Base-by-base conservation (phyloP, 257 asterid species). In the Fraxinus anomala region DNA sequence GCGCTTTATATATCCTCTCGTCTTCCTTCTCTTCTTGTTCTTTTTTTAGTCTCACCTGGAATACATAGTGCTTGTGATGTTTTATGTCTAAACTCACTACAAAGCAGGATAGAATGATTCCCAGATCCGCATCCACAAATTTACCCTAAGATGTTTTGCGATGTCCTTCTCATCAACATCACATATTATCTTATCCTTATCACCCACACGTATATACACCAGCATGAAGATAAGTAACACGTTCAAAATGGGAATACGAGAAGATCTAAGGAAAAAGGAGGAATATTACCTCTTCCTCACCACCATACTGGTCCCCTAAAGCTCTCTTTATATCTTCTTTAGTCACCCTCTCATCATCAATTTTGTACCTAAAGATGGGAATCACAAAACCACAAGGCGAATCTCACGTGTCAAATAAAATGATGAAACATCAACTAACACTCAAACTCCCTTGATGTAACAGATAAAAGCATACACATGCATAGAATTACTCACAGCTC, bases 11-110 rank as follows among this genome's bases (percentile, higher is more conserved):
- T 89, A 88, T 91, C 88, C 91, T 91, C 90, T 92, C 89, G 87
- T 93, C 97, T 85, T 93, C 97, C 85, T 96, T 96, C 72, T 93
- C 98, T 89, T 93, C 99, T 85, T 93, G 97, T 83, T 96, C 99
- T 80, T 93, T 96, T 88, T 93, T 93, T 91, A 96, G 86, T 79
- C 99, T 88, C 88, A 87, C 83, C 99, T 96, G 92, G 73, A 86
- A 81, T 76, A 68, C 70, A 81, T 76, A 74, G 76, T 68, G 51
- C 59, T 36, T 54, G 39, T 39, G 72, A 66, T 69, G 74, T 68
- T 81, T 28, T 59, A 72, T 61, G 77, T 69, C 56, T 80, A 75
- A 80, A 40, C 72, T 76, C 79, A 17, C 73, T 33, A 51, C 30
- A 65, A 76, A 73, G 39, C 63, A 40, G 74, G 21, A 33, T 44